These are phyloP conservation scores for Pezicula rhizophila DNA, from an alignment of 2,329 filamentous ascomycete genomes.

Conservation along the genomic window DNA sequence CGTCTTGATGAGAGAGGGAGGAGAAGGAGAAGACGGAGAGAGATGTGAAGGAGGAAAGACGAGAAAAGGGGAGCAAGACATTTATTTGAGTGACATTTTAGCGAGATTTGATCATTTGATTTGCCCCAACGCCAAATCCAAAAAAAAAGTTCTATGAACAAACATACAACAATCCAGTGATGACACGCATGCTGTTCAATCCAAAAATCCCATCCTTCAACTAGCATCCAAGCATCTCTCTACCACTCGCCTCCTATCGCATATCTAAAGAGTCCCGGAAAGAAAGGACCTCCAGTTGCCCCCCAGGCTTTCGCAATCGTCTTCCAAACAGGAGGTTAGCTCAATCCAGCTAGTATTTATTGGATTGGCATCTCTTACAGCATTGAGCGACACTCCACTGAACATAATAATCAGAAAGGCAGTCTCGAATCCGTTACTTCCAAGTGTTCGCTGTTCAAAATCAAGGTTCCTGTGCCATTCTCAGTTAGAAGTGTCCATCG, in stretches of 20 bases:
- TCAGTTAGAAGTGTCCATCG: no score
- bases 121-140: no score
- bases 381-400: constrained; percentile 37
- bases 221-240: not conserved
- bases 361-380: constrained; percentile 22
- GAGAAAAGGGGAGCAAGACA: no score
- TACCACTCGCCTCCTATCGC: constrained; percentile 46
- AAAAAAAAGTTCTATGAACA: no score
- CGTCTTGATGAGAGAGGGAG: no score
- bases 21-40: no score
- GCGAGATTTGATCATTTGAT: no score
- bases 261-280: constrained; percentile 43
- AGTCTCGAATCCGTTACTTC: constrained; percentile 36
- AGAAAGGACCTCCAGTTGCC: constrained; percentile 41
- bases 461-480: constrained; percentile 26
- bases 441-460: constrained; percentile 35
- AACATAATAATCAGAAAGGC: constrained; percentile 46
- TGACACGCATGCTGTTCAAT: no score
- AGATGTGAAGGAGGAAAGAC: no score
- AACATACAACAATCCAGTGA: no score
- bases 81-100: no score
- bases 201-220: not conserved
- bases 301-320: constrained; percentile 40
- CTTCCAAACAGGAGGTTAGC: constrained; percentile 15
- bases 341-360: not conserved